phyloP scores from a whole-genome alignment of 1,139 yeast genomes.

The Entelexis sorbosivorans region DNA sequence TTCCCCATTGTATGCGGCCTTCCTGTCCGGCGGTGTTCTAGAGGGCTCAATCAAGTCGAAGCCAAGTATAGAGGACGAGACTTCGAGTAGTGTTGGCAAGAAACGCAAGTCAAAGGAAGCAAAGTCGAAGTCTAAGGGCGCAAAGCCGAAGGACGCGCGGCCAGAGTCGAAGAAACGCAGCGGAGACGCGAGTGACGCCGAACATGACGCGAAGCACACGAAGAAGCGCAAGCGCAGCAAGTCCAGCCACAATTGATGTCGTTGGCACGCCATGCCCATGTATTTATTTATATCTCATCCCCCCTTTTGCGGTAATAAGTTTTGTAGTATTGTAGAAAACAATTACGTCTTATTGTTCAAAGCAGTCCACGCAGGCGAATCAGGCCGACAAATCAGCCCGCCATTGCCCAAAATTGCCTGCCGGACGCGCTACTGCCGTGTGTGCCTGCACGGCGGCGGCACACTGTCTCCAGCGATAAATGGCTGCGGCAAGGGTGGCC shows the following conservation, averaged over 20 bases:
- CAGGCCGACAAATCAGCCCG: too few species aligned
- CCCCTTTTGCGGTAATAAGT: neutral
- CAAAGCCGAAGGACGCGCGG: neutral
- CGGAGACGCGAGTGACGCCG: too few species aligned
- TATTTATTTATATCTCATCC: neutral
- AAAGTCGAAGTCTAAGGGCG: neutral
- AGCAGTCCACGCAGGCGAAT: too few species aligned
- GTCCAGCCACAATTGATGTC: too few species aligned
- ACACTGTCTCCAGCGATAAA: too few species aligned
- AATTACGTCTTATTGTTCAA: too few species aligned
- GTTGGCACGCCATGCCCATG: neutral
- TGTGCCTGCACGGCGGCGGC: too few species aligned
- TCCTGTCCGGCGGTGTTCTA: conserved; percentile 76
- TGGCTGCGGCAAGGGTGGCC: neutral
- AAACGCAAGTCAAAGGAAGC: too few species aligned
- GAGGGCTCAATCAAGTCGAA: conserved; percentile 46
- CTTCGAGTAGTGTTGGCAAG: too few species aligned
- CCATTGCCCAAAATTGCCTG: too few species aligned
- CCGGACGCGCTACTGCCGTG: too few species aligned
- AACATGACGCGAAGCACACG: neutral
- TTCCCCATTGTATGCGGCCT: conserved; percentile 45
- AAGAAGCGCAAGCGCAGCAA: neutral
- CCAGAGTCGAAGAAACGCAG: too few species aligned
- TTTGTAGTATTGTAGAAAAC: neutral
- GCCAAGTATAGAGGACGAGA: conserved; percentile 22